phyloP scores from a whole-genome alignment of 768 basidiomycete genomes.

The Trametes gibbosa region DNA sequence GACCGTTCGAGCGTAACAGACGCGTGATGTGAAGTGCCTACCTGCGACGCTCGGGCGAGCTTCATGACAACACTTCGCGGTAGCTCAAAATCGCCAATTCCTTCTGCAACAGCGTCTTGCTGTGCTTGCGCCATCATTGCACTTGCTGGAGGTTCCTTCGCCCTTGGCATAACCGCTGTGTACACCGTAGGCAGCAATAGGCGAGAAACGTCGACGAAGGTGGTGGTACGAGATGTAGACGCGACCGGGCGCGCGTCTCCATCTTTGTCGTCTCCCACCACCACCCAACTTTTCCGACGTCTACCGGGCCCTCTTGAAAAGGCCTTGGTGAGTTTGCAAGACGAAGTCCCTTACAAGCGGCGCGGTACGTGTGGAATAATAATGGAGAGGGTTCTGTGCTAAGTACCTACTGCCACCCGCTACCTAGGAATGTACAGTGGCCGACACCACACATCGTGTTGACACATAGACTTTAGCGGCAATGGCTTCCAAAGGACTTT shows the following conservation, averaged over 20 bases:
- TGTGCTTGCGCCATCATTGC: constrained; percentile 71
- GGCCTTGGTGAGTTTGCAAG: too few relatives aligned
- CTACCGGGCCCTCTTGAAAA: too few relatives aligned
- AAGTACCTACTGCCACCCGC: not conserved
- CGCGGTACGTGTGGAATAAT: not conserved
- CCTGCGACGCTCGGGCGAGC: constrained; percentile 76
- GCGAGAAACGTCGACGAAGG: not conserved
- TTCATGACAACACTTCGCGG: constrained; percentile 80
- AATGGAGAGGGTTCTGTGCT: too few relatives aligned
- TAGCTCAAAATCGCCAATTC: constrained; percentile 87
- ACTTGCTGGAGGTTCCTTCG: constrained; percentile 53
- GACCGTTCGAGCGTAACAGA: not conserved
- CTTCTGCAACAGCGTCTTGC: constrained; percentile 76
- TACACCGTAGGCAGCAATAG: not conserved
- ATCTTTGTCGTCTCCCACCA: too few relatives aligned
- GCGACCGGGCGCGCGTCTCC: not conserved
- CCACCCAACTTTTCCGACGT: too few relatives aligned
- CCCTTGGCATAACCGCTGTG: constrained; percentile 54
- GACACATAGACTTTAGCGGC: not conserved
- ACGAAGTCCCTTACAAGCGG: too few relatives aligned
- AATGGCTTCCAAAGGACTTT: constrained; percentile 16
- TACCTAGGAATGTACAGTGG: not conserved
- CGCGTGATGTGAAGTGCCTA: constrained; percentile 37
- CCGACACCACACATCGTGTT: not conserved
- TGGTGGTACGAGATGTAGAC: not conserved